phyloP scores from a whole-genome alignment of 139 green algal species.

The Zygnema circumcarinatum region DNA sequence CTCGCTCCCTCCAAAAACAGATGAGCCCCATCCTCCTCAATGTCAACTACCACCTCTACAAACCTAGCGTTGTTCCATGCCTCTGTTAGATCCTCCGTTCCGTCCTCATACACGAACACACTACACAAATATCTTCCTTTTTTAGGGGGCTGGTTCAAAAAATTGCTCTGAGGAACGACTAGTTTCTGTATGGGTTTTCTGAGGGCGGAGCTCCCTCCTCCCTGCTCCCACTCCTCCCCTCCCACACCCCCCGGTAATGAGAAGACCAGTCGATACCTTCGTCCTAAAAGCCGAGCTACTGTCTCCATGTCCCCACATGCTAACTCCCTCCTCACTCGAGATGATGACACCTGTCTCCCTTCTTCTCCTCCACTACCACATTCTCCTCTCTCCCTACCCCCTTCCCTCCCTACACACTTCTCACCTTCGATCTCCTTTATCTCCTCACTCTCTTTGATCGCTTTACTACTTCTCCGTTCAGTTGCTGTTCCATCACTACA shows the following conservation, averaged over 20 bases:
- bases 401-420: no score
- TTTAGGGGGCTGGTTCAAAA: neutral
- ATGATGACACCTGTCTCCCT: conserved; percentile 35
- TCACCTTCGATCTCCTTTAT: no score
- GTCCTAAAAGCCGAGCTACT: conserved; percentile 28
- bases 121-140: neutral
- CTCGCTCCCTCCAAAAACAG: neutral
- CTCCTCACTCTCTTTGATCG: no score
- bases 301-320: conserved; percentile 16
- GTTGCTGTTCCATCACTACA: neutral
- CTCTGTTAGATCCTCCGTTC: neutral
- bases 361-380: conserved; percentile 7
- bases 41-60: neutral
- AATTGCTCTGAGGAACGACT: neutral
- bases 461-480: no score
- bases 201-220: no score
- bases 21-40: neutral
- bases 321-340: conserved; percentile 27
- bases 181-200: no score
- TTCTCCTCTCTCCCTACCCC: conserved; percentile 9
- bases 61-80: neutral
- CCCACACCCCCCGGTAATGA: neutral
- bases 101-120: neutral
- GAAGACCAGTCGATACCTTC: conserved; percentile 21
- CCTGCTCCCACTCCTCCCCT: neutral